Evolutionary conservation across 2,329 filamentous ascomycete genomes (phyloP).

Genomic region (Pseudocercospora eumusae): DNA sequence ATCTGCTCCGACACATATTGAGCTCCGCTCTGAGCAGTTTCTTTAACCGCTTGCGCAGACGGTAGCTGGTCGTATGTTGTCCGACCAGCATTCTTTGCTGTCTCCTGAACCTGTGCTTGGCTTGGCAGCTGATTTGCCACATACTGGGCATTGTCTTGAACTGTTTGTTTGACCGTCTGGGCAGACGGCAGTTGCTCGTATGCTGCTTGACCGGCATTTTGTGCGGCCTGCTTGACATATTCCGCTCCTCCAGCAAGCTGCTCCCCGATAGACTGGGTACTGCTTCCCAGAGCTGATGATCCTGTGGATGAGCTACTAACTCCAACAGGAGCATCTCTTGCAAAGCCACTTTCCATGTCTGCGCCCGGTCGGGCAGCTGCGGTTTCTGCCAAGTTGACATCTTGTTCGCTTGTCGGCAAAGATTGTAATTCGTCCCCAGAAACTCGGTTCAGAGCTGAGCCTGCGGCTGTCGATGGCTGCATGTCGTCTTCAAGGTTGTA

Average conservation of each 20-base stretch:
- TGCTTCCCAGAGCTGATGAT: neutral
- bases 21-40: conserved; percentile 4
- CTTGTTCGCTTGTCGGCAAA: conserved; percentile 12
- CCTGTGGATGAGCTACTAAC: neutral
- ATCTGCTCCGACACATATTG: conserved; percentile 8
- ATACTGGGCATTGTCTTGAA: conserved; percentile 4
- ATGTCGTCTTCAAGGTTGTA: neutral
- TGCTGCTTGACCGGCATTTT: neutral
- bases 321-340: conserved; percentile 11
- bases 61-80: conserved; percentile 6
- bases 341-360: neutral
- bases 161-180: conserved; percentile 8
- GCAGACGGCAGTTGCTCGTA: conserved; percentile 2
- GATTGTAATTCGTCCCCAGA: neutral
- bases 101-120: neutral
- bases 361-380: conserved; percentile 18
- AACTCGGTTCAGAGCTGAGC: neutral
- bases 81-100: neutral
- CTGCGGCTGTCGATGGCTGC: neutral
- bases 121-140: conserved; percentile 2
- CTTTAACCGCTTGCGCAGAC: conserved; percentile 6
- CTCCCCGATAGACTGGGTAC: neutral
- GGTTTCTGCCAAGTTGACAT: conserved; percentile 16
- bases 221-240: conserved; percentile 1
- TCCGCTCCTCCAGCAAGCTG: conserved; percentile 14